These are phyloP conservation scores for Penicillium flavigenum DNA, from an alignment of 495 filamentous ascomycete species.

Conservation along the genomic window DNA sequence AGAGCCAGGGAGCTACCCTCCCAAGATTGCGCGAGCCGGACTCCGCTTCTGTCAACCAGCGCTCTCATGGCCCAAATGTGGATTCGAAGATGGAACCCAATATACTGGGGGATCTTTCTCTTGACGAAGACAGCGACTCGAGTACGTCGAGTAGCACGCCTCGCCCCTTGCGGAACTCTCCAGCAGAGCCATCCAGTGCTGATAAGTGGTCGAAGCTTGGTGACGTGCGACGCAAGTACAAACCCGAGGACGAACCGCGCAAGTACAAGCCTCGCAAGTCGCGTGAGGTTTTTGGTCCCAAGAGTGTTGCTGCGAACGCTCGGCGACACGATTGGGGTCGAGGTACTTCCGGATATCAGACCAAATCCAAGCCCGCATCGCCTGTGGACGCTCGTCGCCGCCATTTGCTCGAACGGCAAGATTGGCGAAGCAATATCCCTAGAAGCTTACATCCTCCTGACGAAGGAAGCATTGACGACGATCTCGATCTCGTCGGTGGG, in stretches of 20 bases:
- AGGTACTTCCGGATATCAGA: slow-evolving; percentile 52
- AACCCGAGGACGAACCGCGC: slow-evolving; percentile 53
- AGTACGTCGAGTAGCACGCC: slow-evolving; percentile 40
- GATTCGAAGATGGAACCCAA: slow-evolving; percentile 22
- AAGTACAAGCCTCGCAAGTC: slow-evolving; percentile 60
- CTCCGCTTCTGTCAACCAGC: slow-evolving; percentile 51
- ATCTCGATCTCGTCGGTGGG: slow-evolving; percentile 87
- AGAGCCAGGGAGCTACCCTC: slow-evolving; percentile 53
- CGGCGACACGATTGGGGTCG: slow-evolving; percentile 55
- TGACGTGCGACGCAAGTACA: slow-evolving; percentile 65
- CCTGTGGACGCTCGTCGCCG: slow-evolving; percentile 39
- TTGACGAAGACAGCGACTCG: slow-evolving; percentile 56
- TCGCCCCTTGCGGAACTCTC: slow-evolving; percentile 50
- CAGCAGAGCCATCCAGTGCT: slow-evolving; percentile 53
- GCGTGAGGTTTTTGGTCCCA: slow-evolving; percentile 39
- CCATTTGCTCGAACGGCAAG: slow-evolving; percentile 48
- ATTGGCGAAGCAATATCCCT: slow-evolving; percentile 60
- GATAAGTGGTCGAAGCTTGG: slow-evolving; percentile 90
- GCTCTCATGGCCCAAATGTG: slow-evolving; percentile 19
- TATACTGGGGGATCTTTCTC: slow-evolving; percentile 42
- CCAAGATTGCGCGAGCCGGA: slow-evolving; percentile 44
- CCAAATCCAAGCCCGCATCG: slow-evolving; percentile 53
- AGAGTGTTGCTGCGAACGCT: slow-evolving; percentile 42
- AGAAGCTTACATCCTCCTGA: slow-evolving; percentile 34
- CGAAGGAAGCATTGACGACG: slow-evolving; percentile 64